Conservation (phyloP, 2,329 filamentous ascomycete species). For the Xylaria arbuscula region DNA sequence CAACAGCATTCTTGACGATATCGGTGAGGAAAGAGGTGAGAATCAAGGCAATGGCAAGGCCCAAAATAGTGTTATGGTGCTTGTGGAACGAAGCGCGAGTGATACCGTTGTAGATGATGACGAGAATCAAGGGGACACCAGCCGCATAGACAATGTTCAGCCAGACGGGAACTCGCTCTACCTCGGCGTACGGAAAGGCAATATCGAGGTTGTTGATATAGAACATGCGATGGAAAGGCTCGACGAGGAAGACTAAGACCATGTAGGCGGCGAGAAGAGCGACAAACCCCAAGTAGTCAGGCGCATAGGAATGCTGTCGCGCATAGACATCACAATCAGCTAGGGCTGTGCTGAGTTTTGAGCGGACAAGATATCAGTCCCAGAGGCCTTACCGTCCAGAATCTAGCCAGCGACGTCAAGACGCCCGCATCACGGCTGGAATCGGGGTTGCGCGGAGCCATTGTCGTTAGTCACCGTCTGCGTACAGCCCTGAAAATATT, state of each 20-base stretch:
- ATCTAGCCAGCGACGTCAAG: constrained; percentile 53
- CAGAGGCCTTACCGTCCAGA: constrained; percentile 59
- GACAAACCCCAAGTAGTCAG: constrained; percentile 85
- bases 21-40: constrained; percentile 88
- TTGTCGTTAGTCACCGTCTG: constrained; percentile 58
- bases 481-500: constrained; percentile 52
- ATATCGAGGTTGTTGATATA: constrained; percentile 85
- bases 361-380: neutral
- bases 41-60: constrained; percentile 79
- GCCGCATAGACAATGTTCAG: constrained; percentile 85
- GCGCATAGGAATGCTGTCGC: constrained; percentile 79
- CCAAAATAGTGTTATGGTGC: constrained; percentile 85
- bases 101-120: constrained; percentile 73
- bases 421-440: constrained; percentile 42
- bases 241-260: constrained; percentile 74
- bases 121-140: constrained; percentile 73
- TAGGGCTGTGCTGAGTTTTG: neutral
- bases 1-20: constrained; percentile 88
- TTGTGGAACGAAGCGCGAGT: constrained; percentile 77
- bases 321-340: constrained; percentile 33
- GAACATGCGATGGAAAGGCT: constrained; percentile 96
- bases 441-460: constrained; percentile 51
- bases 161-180: constrained; percentile 83
- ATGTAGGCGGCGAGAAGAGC: constrained; percentile 76
- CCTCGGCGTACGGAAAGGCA: constrained; percentile 84